Evolutionary conservation across 192 early-diverging fungal species (phyloP), one percentile per base, ranked within the genome.

Genomic region (Coemansia sp.): DNA sequence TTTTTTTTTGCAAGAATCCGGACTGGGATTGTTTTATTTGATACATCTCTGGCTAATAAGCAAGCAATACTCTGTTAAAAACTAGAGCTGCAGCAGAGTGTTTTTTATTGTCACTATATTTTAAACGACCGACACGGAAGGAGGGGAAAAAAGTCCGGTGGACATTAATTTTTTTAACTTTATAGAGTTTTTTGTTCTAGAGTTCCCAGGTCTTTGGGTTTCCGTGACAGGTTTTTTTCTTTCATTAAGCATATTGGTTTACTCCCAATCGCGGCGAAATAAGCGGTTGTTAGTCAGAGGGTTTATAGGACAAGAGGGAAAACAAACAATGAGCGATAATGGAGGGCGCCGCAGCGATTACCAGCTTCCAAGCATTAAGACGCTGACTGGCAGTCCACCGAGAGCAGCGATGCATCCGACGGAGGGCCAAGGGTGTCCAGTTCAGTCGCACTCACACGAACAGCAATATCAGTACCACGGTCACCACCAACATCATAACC

Each of bases 291-390:
- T 10, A 5, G 9, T 37, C 34, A 9, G 34, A 1, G 1, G 3
- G 34, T 37, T 37, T 9, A 37, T 10, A 37, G 9, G 34, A 37
- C 34, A 37, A 8, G 22, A 49, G 3, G 22, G 9, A 47, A 9
- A 27, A 11, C 21, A 38, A 52, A 46, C 47, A 51, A 73, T 76
- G 73, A 49, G 51, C 9, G 73, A 64, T 39, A 66, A 59, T 49
- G 51, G 55, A 19, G 55, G 46, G 21, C 37, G 59, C 38, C 56
- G 57, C 47, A 55, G 50, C 41, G 62, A 55, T 37, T 73, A 63
- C 52, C 47, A 69, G 47, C 73, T 76, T 42, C 73, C 73, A 17
- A 62, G 73, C 33, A 76, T 76, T 30, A 50, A 56, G 55, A 19
- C 67, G 33, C 51, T 76, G 59, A 76, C 73, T 18, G 59, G 45